These are phyloP conservation scores for Evansstolkia leycettana DNA, from an alignment of 495 filamentous ascomycete genomes.

Conservation along the genomic window DNA sequence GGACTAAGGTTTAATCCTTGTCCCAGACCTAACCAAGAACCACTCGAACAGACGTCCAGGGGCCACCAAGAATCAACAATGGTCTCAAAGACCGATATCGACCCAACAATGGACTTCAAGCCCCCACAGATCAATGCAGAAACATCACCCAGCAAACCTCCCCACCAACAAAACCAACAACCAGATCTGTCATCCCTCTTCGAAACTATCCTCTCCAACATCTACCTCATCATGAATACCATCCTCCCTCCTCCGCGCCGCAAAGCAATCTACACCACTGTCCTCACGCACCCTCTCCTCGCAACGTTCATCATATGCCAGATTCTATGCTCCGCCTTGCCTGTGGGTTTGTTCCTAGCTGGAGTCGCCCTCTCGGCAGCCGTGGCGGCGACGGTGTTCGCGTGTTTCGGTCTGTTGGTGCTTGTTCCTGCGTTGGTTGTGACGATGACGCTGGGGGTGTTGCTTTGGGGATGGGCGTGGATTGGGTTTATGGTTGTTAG, in stretches of 20 bases:
- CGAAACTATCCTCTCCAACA: too few relatives aligned
- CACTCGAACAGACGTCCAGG: too few relatives aligned
- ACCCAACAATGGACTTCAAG: too few relatives aligned
- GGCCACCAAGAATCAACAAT: too few relatives aligned
- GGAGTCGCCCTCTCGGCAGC: constrained; percentile 36
- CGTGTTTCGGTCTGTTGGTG: constrained; percentile 49
- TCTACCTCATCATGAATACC: neutral
- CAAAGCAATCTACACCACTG: neutral
- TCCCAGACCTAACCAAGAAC: too few relatives aligned
- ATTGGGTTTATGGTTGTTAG: constrained; percentile 22
- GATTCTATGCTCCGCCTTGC: constrained; percentile 41
- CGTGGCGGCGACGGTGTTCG: constrained; percentile 40
- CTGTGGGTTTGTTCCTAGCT: constrained; percentile 48
- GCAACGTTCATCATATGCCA: constrained; percentile 42
- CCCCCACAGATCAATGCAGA: too few relatives aligned
- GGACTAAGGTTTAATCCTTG: too few relatives aligned
- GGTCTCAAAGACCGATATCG: too few relatives aligned
- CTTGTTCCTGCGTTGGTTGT: constrained; percentile 51
- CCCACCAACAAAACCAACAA: too few relatives aligned
- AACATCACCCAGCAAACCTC: too few relatives aligned
- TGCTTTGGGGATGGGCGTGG: constrained; percentile 52
- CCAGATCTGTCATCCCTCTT: too few relatives aligned
- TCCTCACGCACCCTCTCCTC: constrained; percentile 7
- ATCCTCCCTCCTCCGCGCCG: neutral
- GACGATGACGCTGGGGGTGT: constrained; percentile 39